These are phyloP conservation scores for Botryotinia convoluta DNA, from an alignment of 2,329 filamentous ascomycete genomes.

Conservation along the genomic window DNA sequence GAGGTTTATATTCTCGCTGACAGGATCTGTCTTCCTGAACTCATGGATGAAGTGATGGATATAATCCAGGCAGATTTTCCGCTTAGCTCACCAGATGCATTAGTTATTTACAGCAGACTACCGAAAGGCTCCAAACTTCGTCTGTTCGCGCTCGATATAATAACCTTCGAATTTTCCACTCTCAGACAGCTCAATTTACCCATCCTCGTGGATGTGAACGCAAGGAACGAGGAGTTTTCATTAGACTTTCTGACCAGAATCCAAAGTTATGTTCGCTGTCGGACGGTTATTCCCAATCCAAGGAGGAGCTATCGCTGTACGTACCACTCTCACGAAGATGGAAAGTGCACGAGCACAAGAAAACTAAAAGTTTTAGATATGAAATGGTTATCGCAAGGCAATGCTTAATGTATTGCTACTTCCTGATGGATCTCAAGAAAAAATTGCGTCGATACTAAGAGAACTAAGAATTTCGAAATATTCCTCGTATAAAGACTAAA, in stretches of 20 bases:
- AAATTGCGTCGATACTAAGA: not conserved
- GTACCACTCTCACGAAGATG: not conserved
- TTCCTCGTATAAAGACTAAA: not conserved
- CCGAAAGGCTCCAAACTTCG: not conserved
- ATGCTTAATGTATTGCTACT: accelerated
- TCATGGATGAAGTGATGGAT: not conserved
- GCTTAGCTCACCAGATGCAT: not conserved
- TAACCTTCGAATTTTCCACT: not conserved
- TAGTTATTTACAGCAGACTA: not conserved
- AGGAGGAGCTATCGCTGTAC: accelerated
- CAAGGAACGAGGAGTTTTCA: not conserved
- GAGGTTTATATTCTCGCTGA: not conserved
- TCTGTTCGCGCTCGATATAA: not conserved
- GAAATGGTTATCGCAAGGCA: not conserved
- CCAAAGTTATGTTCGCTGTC: accelerated
- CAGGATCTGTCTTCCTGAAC: not conserved
- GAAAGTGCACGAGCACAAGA: not conserved
- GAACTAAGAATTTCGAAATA: not conserved
- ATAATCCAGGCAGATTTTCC: accelerated
- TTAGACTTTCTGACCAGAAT: not conserved
- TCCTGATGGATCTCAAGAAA: not conserved
- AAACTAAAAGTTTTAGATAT: not conserved
- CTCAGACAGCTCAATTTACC: not conserved
- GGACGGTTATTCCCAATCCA: not conserved
- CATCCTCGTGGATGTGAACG: not conserved